These are phyloP conservation scores for Balansia obtecta DNA, from an alignment of 2,329 filamentous ascomycete species.

Conservation along the genomic window DNA sequence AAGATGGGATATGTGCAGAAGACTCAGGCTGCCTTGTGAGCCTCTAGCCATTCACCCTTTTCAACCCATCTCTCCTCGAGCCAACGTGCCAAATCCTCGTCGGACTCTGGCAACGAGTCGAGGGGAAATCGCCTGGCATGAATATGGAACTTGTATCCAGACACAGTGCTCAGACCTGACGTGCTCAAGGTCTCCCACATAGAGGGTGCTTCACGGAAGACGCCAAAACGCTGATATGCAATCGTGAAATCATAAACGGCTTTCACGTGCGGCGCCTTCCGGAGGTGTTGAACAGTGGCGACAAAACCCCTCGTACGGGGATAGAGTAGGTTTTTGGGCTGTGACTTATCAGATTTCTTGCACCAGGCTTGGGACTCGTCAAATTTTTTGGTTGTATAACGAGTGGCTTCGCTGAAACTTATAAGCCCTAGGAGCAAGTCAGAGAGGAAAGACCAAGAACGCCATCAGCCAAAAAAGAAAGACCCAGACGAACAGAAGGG, in stretches of 20 bases:
- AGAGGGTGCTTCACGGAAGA: conserved; percentile 33
- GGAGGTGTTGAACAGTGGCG: conserved; percentile 42
- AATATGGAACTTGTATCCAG: conserved; percentile 36
- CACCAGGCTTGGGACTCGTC: conserved; percentile 39
- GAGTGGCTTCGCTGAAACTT: conserved; percentile 51
- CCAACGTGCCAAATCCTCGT: conserved; percentile 37
- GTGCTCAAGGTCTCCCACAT: conserved; percentile 41
- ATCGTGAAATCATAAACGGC: conserved; percentile 45
- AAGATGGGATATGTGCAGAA: not conserved
- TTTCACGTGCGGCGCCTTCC: conserved; percentile 35
- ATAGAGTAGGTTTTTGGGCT: conserved; percentile 46
- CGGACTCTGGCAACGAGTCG: conserved; percentile 33
- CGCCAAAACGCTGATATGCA: conserved; percentile 32
- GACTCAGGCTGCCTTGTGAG: conserved; percentile 11
- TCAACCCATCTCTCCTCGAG: conserved; percentile 39
- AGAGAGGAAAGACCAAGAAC: not conserved
- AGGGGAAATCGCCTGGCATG: conserved; percentile 35
- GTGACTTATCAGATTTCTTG: conserved; percentile 31
- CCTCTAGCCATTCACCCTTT: conserved; percentile 39
- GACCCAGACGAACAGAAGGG: too few relatives aligned
- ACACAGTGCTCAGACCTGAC: conserved; percentile 22
- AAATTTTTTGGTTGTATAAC: conserved; percentile 42
- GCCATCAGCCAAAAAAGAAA: not conserved
- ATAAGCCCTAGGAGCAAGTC: conserved; percentile 39
- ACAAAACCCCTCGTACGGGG: conserved; percentile 50